Percentiles rank a stretch among this genome's conserved stretches.
phyloP scores from a whole-genome alignment of 805 yeast genomes.

The Torulaspora franciscae region DNA sequence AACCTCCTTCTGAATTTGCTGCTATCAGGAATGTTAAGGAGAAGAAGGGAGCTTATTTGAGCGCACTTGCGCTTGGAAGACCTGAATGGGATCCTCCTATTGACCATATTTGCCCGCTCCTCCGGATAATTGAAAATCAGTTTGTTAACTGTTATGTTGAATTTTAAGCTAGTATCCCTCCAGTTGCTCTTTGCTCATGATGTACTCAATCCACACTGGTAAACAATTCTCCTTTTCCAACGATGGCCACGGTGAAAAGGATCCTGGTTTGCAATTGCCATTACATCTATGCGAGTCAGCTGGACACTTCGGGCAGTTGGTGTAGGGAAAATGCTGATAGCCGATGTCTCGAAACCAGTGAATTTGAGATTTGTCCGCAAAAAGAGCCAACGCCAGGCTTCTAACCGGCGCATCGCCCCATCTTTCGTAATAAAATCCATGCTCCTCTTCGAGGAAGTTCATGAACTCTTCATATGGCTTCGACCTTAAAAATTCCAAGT shows the following conservation, averaged over 20 bases:
- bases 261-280: constrained; percentile 48
- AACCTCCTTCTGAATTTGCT: too few relatives aligned
- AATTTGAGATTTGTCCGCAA: constrained; percentile 60
- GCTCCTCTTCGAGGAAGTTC: constrained; percentile 56
- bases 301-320: constrained; percentile 55
- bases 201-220: constrained; percentile 59
- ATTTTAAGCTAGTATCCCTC: constrained; percentile 15
- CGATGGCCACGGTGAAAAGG: constrained; percentile 48
- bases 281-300: constrained; percentile 44
- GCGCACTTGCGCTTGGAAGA: too few relatives aligned
- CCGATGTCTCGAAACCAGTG: constrained; percentile 91
- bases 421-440: constrained; percentile 83
- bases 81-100: background rate
- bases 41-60: too few relatives aligned
- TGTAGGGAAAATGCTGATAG: constrained; percentile 68
- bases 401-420: constrained; percentile 97
- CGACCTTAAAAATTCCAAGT: constrained; percentile 72
- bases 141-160: too few relatives aligned
- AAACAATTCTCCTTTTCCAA: constrained; percentile 69
- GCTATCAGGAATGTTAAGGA: too few relatives aligned
- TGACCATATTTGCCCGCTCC: too few relatives aligned
- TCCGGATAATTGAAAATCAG: too few relatives aligned
- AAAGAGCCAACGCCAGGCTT: constrained; percentile 64
- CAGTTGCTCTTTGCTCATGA: constrained; percentile 34
- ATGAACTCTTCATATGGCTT: constrained; percentile 65